Percentiles rank a stretch among this genome's conserved stretches.
Evolutionary conservation across 2,329 filamentous ascomycete genomes (phyloP).

Genomic region (Fusarium sp.): DNA sequence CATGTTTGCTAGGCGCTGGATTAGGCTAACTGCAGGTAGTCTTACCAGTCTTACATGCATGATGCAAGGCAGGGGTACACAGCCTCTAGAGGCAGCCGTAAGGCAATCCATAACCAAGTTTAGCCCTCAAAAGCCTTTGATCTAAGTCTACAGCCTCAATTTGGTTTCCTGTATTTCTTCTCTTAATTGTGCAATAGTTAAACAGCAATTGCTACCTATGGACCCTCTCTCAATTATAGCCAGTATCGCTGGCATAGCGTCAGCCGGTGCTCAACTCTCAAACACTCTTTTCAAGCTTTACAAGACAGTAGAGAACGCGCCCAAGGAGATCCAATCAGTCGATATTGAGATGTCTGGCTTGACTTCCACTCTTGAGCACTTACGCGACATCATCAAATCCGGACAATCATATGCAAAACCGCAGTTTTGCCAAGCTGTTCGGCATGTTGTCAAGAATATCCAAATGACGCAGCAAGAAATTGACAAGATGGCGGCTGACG

Average conservation of each 20-base stretch:
- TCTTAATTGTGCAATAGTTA: background rate
- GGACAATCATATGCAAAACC: background rate
- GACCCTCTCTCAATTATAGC: constrained; percentile 26
- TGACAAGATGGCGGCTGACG: background rate
- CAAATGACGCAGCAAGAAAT: constrained; percentile 7
- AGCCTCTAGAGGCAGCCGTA: constrained; percentile 11
- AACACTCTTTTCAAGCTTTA: constrained; percentile 7
- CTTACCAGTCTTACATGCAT: constrained; percentile 5
- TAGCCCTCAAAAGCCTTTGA: too few relatives aligned
- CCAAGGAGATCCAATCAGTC: background rate
- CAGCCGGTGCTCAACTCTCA: constrained; percentile 19
- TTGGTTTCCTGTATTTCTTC: background rate
- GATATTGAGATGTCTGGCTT: constrained; percentile 20
- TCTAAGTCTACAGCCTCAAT: background rate
- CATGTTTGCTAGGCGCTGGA: too few relatives aligned
- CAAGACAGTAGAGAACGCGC: constrained; percentile 8
- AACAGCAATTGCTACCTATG: background rate
- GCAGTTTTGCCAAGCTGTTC: background rate
- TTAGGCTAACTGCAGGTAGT: background rate
- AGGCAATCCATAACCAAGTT: background rate
- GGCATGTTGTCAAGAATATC: constrained; percentile 6
- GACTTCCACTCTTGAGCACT: background rate
- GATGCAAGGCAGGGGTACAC: background rate
- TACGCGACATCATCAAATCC: constrained; percentile 1
- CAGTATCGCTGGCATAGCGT: constrained; percentile 25